phyloP scores from a whole-genome alignment of 2,329 filamentous ascomycete species.

The Xenosphaeropsis pyriputrescens region DNA sequence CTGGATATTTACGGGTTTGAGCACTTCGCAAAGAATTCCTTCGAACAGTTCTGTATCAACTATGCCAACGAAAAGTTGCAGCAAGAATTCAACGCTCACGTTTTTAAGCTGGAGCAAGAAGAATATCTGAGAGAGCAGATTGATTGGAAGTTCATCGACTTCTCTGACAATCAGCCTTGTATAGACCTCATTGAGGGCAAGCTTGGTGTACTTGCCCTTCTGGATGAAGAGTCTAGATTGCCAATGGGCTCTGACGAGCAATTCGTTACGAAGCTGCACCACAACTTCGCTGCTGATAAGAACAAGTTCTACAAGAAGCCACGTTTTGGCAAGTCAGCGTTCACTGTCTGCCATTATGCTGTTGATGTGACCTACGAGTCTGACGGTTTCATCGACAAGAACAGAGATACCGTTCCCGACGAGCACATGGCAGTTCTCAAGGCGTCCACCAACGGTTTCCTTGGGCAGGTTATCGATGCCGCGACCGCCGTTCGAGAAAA shows the following conservation, averaged over 20 bases:
- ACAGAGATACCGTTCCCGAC: slow-evolving; percentile 94
- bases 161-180: slow-evolving; percentile 97
- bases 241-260: slow-evolving; percentile 97
- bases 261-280: slow-evolving; percentile 90
- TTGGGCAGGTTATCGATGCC: slow-evolving; percentile 71
- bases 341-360: slow-evolving; percentile 97
- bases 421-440: slow-evolving; percentile 92
- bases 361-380: slow-evolving; percentile 98
- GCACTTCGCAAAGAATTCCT: slow-evolving; percentile 98
- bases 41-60: slow-evolving; percentile 99
- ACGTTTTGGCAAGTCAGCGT: slow-evolving; percentile 89
- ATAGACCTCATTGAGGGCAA: slow-evolving; percentile 98
- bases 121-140: slow-evolving; percentile 95
- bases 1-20: slow-evolving; percentile 99
- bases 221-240: slow-evolving; percentile 91
- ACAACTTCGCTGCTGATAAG: slow-evolving; percentile 83
- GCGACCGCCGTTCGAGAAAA: slow-evolving; percentile 83
- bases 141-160: slow-evolving; percentile 99
- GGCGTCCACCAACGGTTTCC: slow-evolving; percentile 71
- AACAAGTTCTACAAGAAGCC: slow-evolving; percentile 98
- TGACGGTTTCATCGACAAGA: slow-evolving; percentile 98
- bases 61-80: slow-evolving; percentile 99
- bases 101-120: slow-evolving; percentile 98
- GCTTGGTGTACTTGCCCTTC: slow-evolving; percentile 76
- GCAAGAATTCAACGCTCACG: slow-evolving; percentile 98